Evolutionary conservation across 2,329 filamentous ascomycete genomes (phyloP), one percentile per base, ranked within the genome.

Genomic region (Eutypa lata): DNA sequence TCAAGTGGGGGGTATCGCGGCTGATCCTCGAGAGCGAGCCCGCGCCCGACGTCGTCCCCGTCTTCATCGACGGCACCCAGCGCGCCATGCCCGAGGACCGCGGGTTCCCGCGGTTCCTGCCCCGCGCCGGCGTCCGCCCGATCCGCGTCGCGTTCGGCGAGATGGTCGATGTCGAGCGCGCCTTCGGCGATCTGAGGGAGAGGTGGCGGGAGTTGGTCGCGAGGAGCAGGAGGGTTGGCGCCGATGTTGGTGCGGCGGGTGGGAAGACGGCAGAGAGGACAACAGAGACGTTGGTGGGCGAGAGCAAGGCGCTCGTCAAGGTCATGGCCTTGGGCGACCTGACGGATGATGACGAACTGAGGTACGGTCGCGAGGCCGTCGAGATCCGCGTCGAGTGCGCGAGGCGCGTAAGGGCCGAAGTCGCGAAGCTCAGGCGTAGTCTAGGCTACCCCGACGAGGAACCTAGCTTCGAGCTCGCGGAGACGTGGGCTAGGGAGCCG

Each of bases 1-100:
- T 97, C 82, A 97, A 96, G 76, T 99, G 94, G 94, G 94, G 94
- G 1, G 80, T 97, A 2, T 91, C 93, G 7, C 84, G 94, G 2
- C 79, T 97, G 53, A 94, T 99, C 53, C 83, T 99, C 46, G 94
- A 99, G 71, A 84, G 88, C 46, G 89, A 93, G 47, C 90, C 91
- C 3, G 86, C 89, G 57, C 94, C 94, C 0, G 90, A 95, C 61
- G 82, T 99, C 19, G 82, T 99, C 35, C 91, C 94, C 43, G 93
- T 99, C 73, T 99, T 95, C 78, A 87, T 97, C 48, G 90, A 97
- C 64, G 94, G 94, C 26, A 89, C 89, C 16, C 89, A 97, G 67
- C 74, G 88, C 54, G 79, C 96, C 61, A 97, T 97, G 93, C 82
- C 90, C 63, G 93, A 97, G 71, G 80, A 86, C 53, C 82, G 94